A percentile compares a stretch with the other conserved stretches of the same genome.
Conservation (phyloP, 495 filamentous ascomycete genomes). For the Penicillium atrosanguineum region DNA sequence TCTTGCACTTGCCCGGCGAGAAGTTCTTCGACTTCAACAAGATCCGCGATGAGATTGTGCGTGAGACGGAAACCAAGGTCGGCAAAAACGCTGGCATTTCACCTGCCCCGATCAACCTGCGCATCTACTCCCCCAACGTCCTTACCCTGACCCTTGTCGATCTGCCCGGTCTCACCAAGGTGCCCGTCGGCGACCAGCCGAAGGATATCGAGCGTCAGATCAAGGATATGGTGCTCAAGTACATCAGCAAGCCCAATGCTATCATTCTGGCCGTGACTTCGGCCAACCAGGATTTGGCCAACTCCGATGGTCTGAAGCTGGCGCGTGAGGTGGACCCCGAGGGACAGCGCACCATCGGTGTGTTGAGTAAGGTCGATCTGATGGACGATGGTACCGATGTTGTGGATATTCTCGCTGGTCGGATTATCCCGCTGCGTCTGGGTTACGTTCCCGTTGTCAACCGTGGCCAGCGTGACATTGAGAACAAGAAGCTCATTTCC, state of each 20-base stretch:
- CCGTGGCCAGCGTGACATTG: constrained; percentile 97
- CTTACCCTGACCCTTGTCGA: constrained; percentile 97
- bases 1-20: constrained; percentile 95
- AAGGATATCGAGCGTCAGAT: constrained; percentile 98
- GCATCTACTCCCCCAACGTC: constrained; percentile 98
- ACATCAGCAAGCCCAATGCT: constrained; percentile 96
- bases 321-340: constrained; percentile 97
- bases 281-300: constrained; percentile 96
- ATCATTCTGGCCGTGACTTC: constrained; percentile 97
- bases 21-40: constrained; percentile 99
- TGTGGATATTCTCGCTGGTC: constrained; percentile 96
- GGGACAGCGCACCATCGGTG: constrained; percentile 96
- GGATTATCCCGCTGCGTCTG: constrained; percentile 92
- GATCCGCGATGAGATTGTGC: constrained; percentile 96
- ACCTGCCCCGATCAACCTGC: constrained; percentile 90
- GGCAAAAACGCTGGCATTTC: constrained; percentile 96
- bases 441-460: constrained; percentile 99
- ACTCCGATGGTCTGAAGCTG: constrained; percentile 96
- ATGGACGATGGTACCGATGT: constrained; percentile 99
- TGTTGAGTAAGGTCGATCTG: constrained; percentile 97
- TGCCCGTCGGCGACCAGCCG: constrained; percentile 97
- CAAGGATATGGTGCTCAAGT: constrained; percentile 97
- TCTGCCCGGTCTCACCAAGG: constrained; percentile 94
- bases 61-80: constrained; percentile 95
- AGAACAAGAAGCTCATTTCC: constrained; percentile 93